These are phyloP conservation scores for Zymoseptoria ardabiliae DNA, from an alignment of 2,329 filamentous ascomycete species.

Conservation along the genomic window DNA sequence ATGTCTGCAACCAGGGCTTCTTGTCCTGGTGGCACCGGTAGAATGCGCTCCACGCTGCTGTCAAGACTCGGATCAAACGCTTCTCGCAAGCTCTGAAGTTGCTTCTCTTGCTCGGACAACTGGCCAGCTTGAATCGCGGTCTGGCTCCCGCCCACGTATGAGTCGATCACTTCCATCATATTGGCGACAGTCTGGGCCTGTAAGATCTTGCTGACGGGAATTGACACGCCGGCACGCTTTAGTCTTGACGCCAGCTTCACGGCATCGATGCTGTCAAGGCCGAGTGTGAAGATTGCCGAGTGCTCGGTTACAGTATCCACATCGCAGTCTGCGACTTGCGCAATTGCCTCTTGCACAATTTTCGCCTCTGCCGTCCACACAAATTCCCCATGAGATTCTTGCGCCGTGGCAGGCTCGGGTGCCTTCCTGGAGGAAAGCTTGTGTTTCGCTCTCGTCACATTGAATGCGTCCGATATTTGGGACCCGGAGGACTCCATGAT, in stretches of 20 bases:
- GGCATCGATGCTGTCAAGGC: slow-evolving; percentile 84
- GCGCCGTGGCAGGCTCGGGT: slow-evolving; percentile 5
- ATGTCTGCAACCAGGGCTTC: slow-evolving; percentile 82
- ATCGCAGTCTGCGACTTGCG: slow-evolving; percentile 51
- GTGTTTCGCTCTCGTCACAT: slow-evolving; percentile 1
- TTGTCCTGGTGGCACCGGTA: slow-evolving; percentile 76
- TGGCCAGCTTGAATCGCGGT: slow-evolving; percentile 12
- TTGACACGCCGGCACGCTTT: slow-evolving; percentile 49
- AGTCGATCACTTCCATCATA: slow-evolving; percentile 40
- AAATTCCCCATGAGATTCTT: slow-evolving; percentile 36
- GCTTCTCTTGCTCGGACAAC: slow-evolving; percentile 8
- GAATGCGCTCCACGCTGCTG: slow-evolving; percentile 47
- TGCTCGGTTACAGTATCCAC: slow-evolving; percentile 46
- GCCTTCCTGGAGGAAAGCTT: neutral
- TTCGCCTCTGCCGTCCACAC: slow-evolving; percentile 52
- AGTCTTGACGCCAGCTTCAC: slow-evolving; percentile 75
- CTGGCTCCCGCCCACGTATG: neutral
- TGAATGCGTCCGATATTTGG: slow-evolving; percentile 8
- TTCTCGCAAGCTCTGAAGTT: slow-evolving; percentile 7
- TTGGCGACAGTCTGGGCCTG: slow-evolving; percentile 58
- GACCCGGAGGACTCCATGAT: slow-evolving; percentile 6
- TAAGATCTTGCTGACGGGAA: slow-evolving; percentile 73
- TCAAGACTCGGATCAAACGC: neutral
- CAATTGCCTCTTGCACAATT: slow-evolving; percentile 55
- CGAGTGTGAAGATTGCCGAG: slow-evolving; percentile 70